Base-by-base conservation (phyloP, 306 rosid genomes). In the Cicer pinnatifidum region DNA sequence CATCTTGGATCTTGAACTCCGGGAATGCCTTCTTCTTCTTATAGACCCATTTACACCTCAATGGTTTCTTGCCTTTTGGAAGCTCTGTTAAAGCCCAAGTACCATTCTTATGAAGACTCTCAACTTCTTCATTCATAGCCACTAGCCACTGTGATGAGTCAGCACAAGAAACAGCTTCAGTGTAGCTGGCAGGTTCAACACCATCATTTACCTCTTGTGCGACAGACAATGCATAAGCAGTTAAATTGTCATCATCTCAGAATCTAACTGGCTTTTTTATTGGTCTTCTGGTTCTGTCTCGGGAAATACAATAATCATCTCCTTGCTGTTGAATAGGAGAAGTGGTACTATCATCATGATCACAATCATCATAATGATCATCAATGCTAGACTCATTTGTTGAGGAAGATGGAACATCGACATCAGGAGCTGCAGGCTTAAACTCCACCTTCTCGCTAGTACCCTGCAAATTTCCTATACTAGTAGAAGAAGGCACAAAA, bases 381-480 rank as follows among this genome's bases (percentile, higher is more conserved):
- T 47, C 53, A 47, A 12, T 47, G 16, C 16, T 47, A 63, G 6
- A 54, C 7, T 63, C 35, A 63, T 39, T 33, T 6, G 3, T 8
- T 37, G 11, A 63, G 69, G 69, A 63, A 63, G 48, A 63, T 63
- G 50, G 35, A 5, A 63, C 51, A 63, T 63, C 51, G 4, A 63
- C 69, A 63, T 16, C 11, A 13, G 13, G 7, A 13, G 12, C 23
- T 61, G 12, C 6, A 35, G 69, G 23, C 35, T 63, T 63, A 1
- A 63, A 63, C 50, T 63, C 69, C 69, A 40, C 69, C 52, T 65
- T 43, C 53, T 65, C 40, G 8, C 39, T 44, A 65, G 39, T 65
- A 44, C 71, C 4, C 16, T 65, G 50, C 6, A 16, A 2, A 56
- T 56, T 56, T 19, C 38, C 57, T 51, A 9, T 51, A 51, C 57